Evolutionary conservation across 345 rosid species (phyloP).

Genomic region (Gossypium rotundifolium): DNA sequence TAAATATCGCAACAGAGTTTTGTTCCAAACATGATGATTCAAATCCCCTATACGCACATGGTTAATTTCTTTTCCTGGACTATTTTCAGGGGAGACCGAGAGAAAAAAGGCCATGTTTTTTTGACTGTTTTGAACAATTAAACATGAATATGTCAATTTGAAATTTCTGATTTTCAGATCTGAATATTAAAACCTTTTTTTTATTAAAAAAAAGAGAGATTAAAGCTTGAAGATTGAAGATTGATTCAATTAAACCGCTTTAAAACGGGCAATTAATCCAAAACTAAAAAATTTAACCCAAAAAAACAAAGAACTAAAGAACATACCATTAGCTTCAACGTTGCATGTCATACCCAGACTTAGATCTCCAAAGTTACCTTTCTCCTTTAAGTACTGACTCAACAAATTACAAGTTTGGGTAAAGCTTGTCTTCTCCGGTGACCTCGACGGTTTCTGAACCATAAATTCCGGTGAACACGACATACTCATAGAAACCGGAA

Average conservation of each 20-base stretch:
- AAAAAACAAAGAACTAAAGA: not conserved
- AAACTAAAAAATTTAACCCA: not conserved
- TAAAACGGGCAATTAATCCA: too few relatives aligned
- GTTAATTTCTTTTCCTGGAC: not conserved
- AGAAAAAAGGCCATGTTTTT: slow-evolving; percentile 8
- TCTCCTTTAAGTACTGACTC: slow-evolving; percentile 78
- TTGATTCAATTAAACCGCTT: not conserved
- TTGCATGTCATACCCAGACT: slow-evolving; percentile 54
- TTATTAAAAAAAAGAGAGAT: not conserved
- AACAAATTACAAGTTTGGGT: slow-evolving; percentile 56
- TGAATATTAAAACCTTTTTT: not conserved
- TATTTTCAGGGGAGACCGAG: not conserved
- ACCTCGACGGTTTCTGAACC: slow-evolving; percentile 22
- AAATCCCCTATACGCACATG: slow-evolving; percentile 4
- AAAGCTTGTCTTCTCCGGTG: slow-evolving; percentile 51
- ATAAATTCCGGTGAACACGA: slow-evolving; percentile 39
- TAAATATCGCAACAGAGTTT: not conserved
- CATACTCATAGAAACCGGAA: slow-evolving; percentile 25
- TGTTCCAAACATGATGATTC: not conserved
- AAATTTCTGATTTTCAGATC: slow-evolving; percentile 14
- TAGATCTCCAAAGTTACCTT: slow-evolving; percentile 69
- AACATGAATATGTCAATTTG: slow-evolving; percentile 24
- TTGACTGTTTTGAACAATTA: slow-evolving; percentile 11
- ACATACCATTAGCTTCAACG: slow-evolving; percentile 38
- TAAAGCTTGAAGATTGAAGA: not conserved